phyloP scores from a whole-genome alignment of 2,329 filamentous ascomycete genomes.

The Aspergillus luchuensis region DNA sequence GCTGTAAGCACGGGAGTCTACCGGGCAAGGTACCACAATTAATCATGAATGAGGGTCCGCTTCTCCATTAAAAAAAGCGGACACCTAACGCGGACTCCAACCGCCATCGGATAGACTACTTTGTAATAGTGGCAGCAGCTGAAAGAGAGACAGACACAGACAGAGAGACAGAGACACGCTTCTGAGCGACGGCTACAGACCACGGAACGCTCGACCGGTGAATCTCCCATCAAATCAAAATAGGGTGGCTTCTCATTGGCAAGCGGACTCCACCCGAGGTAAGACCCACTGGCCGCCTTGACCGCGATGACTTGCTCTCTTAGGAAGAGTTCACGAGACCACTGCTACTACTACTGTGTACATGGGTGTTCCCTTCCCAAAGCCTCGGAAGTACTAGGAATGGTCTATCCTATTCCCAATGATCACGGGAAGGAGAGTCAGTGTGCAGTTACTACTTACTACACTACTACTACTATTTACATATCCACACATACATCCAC shows the following conservation, averaged over 20 bases:
- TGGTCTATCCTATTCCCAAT: no score
- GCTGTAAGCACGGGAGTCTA: no score
- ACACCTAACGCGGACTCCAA: background rate
- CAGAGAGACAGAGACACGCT: background rate
- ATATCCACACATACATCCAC: no score
- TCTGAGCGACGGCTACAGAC: slow-evolving; percentile 7
- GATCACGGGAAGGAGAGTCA: background rate
- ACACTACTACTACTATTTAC: no score
- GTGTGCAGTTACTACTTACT: no score
- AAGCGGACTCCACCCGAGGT: slow-evolving; percentile 11
- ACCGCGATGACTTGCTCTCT: slow-evolving; percentile 15
- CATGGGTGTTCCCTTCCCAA: background rate
- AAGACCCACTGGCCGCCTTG: slow-evolving; percentile 5
- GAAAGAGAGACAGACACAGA: background rate
- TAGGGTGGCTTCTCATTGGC: slow-evolving; percentile 16
- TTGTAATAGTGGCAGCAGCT: background rate
- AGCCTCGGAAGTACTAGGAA: background rate
- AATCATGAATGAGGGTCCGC: background rate
- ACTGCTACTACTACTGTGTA: background rate
- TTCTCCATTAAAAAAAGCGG: background rate
- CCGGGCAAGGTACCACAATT: no score
- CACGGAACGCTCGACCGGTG: slow-evolving; percentile 10
- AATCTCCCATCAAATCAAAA: slow-evolving; percentile 15
- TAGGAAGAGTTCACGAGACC: slow-evolving; percentile 24
- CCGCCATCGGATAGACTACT: background rate